phyloP scores from a whole-genome alignment of 164 flowering plant species.

The Vitis labrusca region DNA sequence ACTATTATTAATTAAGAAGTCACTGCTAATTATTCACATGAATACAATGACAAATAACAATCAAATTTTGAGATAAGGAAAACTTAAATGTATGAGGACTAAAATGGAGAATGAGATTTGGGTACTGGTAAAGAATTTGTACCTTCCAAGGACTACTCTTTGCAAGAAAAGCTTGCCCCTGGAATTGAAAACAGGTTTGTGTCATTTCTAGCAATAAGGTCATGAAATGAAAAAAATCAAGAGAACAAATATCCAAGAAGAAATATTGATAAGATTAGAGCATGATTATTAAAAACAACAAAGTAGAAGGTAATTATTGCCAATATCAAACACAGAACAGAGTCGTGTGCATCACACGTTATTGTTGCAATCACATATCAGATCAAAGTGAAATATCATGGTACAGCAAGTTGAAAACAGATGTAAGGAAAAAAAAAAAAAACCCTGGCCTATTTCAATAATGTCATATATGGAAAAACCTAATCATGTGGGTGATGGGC shows the following conservation, averaged over 20 bases:
- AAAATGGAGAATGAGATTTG: background rate
- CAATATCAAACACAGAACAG: too few relatives aligned
- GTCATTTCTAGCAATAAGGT: background rate
- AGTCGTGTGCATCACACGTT: too few relatives aligned
- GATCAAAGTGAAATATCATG: too few relatives aligned
- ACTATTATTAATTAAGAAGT: background rate
- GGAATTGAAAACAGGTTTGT: constrained; percentile 17
- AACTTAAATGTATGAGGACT: background rate
- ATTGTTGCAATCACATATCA: too few relatives aligned
- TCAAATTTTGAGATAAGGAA: background rate
- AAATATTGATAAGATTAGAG: background rate
- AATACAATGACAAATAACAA: background rate
- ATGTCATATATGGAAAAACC: too few relatives aligned
- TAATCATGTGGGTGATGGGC: too few relatives aligned
- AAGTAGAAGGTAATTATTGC: too few relatives aligned
- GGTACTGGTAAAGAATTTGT: background rate
- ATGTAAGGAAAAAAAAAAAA: too few relatives aligned
- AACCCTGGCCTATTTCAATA: too few relatives aligned
- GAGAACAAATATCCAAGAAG: background rate
- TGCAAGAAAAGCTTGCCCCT: constrained; percentile 65
- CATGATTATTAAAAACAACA: too few relatives aligned
- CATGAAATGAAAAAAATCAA: constrained; percentile 2
- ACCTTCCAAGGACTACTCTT: constrained; percentile 80
- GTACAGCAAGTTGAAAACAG: too few relatives aligned
- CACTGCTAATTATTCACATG: background rate